Conservation (phyloP, 2,329 filamentous ascomycete species). For the Aschersonia sp. region DNA sequence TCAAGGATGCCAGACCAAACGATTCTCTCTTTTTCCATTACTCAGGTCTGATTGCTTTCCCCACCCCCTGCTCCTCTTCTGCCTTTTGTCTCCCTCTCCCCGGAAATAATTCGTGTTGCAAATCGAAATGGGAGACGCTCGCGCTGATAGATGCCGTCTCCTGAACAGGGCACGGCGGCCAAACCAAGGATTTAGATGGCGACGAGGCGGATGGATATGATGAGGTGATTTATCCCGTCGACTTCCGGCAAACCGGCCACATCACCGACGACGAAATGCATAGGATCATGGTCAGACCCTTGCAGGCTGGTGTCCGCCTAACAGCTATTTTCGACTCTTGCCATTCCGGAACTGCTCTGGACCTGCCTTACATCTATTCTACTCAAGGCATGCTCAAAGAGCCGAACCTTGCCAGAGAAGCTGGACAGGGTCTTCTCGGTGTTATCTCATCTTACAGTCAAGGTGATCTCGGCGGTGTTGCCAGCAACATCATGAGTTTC, state of each 20-base stretch:
- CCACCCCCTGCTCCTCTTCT: not conserved
- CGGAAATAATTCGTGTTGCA: not conserved
- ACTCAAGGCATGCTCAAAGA: conserved; percentile 55
- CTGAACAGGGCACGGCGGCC: conserved; percentile 55
- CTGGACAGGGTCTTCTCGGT: conserved; percentile 46
- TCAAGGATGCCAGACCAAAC: conserved; percentile 83
- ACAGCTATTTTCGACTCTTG: conserved; percentile 53
- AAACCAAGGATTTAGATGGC: conserved; percentile 64
- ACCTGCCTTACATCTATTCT: conserved; percentile 54
- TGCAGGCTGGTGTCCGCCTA: conserved; percentile 39
- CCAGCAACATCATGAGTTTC: conserved; percentile 64
- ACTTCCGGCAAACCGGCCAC: conserved; percentile 65
- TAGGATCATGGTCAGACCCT: conserved; percentile 48
- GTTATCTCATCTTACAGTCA: conserved; percentile 43
- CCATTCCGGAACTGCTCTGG: conserved; percentile 51
- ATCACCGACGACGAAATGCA: conserved; percentile 80
- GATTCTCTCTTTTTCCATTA: conserved; percentile 98
- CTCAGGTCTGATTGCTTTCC: conserved; percentile 42
- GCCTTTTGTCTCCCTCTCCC: not conserved
- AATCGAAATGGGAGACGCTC: not conserved
- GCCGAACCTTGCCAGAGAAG: conserved; percentile 53
- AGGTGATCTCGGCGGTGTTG: conserved; percentile 72
- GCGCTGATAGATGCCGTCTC: not conserved
- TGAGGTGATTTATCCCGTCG: conserved; percentile 72
- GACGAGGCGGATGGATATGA: conserved; percentile 74